Evolutionary conservation across 202 grass and related monocot genomes (phyloP), one percentile per base, ranked within the genome.

Genomic region (Panicum hallii): DNA sequence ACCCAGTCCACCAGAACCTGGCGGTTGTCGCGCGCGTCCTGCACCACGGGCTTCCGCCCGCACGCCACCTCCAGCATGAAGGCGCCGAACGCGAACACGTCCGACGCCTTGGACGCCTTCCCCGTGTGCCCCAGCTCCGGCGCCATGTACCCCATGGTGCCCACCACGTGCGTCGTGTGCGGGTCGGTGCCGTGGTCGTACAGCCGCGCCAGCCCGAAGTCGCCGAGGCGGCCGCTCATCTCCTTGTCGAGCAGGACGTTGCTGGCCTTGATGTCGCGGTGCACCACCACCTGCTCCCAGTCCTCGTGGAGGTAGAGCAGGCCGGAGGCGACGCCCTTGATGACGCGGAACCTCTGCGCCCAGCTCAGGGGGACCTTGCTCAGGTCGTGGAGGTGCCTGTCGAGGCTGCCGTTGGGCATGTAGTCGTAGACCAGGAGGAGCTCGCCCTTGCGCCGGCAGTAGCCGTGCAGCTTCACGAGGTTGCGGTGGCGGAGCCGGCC

Each of bases 171-270:
- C 50, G 91, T 93, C 11, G 82, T 90, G 76, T 88, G 82, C 53
- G 91, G 91, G 70, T 88, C 85, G 7, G 81, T 85, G 73, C 85
- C 91, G 73, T 90, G 91, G 73, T 93, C 91, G 85, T 93, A 93
- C 2, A 92, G 80, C 56, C 87, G 84, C 75, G 90, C 90, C 30
- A 92, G 90, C 9, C 90, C 90, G 64, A 92, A 92, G 84, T 89
- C 90, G 0, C 90, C 90, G 8, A 92, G 84, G 19, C 90, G 83
- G 3, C 12, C 90, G 65, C 82, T 89, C 83, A 92, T 87, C 13
- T 92, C 84, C 32, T 15, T 66, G 80, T 92, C 90, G 2, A 92
- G 90, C n/a, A 92, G 84, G 69, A 92, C 90, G 67, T 89, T 92
- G 90, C 90, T 91, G 72, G 78, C 66, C 85, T 91, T 91, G 83